Base-by-base conservation (phyloP, 345 rosid genomes). In the Combretum micranthum region DNA sequence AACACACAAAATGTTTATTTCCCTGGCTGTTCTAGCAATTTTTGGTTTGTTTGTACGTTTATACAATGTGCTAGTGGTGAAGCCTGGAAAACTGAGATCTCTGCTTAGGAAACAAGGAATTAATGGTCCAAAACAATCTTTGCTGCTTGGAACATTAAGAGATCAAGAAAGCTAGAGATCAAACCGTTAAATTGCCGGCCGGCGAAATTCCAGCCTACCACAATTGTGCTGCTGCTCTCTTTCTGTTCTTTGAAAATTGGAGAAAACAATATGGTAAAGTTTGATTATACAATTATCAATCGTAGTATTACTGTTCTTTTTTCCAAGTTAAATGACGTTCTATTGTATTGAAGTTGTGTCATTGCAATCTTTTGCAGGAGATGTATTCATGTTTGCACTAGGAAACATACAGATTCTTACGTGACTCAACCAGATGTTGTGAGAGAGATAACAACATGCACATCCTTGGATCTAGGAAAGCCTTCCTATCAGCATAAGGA, bases 71-170 rank as follows among this genome's bases (percentile, higher is more conserved):
- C 20, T 73, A 54, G 64, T 79, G 20, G n/a, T 50, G 39, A 72
- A 67, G 61, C 83, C 83, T 12, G 43, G 23, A 50, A 70, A 59
- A 64, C 69, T 70, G 15, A 64, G 78, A 43, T 54, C 61, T 25
- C 47, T 49, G 53, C 59, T 79, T 13, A 42, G 59, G 47, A 68
- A 65, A 50, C 80, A 75, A 51, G 83, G 83, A 32, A 61, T 75
- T 55, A 23, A 45, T 3, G 80, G 84, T 9, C 84, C 81, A n/a
- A 47, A 62, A 1, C 77, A 76, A 1, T 20, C 61, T 4, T 55
- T 73, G 44, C 42, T 80, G 17, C 67, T 80, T 4, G 81, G 84
- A 80, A 80, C 61, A 66, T 76, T 7, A 57, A 45, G 77, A 76
- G 61, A 80, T 76, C 19, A 64, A 61, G 56, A 67, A 75, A 42